Base-by-base conservation (phyloP, 164 flowering plant genomes). In the Vitis cinerea region DNA sequence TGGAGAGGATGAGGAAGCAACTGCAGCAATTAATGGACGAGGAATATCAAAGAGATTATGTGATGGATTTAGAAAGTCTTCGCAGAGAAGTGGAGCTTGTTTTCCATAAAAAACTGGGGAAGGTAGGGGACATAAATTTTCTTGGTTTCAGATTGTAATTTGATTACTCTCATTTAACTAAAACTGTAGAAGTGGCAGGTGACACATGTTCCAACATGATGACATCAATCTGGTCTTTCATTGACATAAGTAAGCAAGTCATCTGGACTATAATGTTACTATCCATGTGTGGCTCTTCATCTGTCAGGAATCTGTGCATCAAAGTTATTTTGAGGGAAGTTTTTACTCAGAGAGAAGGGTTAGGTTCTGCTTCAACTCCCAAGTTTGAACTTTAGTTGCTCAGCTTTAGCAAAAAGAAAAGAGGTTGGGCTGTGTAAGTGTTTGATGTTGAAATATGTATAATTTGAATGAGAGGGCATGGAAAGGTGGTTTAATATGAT, bases 51-150 rank as follows among this genome's bases (percentile, higher is more conserved):
- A 82, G 74, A 66, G 97, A 89, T 52, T 90, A 83, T 71, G 90
- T 75, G 1, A 60, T 70, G 64, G 97, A 90, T 50, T 67, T 95
- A 67, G 99, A 92, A 82, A 73, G 48, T 71, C 91, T 95, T 12
- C 80, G 94, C 3, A 77, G 63, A 63, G 95, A 95, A 78, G 97
- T 95, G 73, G 90, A 91, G 68, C 68, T 37, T 12, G 59, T 83
- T 71, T 94, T 82, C 75, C 81, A 63, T 53, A 58, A 61, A 68
- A 92, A 87, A 80, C 82, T 90, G 56, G 86, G 79, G 60, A 75
- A 85, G 83, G 90, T 81, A 75, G 57, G 57, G 67, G 59, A 12
- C 57, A 37, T 50, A 63, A 1, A 15, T 44, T 14, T 9, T 16
- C 11, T 59, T 49, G 14, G n/a, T n/a, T 63, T 72, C 48, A 44